Evolutionary conservation across 495 filamentous ascomycete genomes (phyloP).

Genomic region (Xylaria palmicola): DNA sequence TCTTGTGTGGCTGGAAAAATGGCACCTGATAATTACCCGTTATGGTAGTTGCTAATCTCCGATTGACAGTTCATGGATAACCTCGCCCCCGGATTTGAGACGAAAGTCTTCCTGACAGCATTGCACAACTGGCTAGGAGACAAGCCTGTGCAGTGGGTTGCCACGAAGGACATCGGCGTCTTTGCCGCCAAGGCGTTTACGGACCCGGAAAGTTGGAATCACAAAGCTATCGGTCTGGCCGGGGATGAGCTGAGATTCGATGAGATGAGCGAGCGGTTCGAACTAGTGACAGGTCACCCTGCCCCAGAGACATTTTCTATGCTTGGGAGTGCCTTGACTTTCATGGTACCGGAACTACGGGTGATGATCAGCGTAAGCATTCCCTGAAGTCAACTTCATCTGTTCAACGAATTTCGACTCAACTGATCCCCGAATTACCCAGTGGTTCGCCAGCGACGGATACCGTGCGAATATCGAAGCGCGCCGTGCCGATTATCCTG

Average conservation of each 20-base stretch:
- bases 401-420: no score
- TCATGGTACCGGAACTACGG: constrained; percentile 38
- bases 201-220: constrained; percentile 35
- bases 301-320: constrained; percentile 39
- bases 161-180: constrained; percentile 60
- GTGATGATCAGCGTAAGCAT: constrained; percentile 45
- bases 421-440: no score
- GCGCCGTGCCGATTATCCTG: constrained; percentile 36
- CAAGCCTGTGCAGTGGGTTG: constrained; percentile 56
- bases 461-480: constrained; percentile 43
- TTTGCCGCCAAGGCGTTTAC: constrained; percentile 62
- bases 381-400: no score
- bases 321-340: constrained; percentile 40
- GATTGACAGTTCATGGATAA: constrained; percentile 61
- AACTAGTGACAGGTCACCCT: constrained; percentile 36
- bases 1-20: no score
- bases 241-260: constrained; percentile 48
- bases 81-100: constrained; percentile 54
- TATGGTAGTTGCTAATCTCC: neutral
- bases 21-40: no score
- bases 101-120: constrained; percentile 58
- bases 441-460: constrained; percentile 48
- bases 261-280: constrained; percentile 37
- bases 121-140: constrained; percentile 46
- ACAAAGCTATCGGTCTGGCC: constrained; percentile 41